Evolutionary conservation across 345 rosid genomes (phyloP), one percentile per base, ranked within the genome.

Genomic region (Cochlearia excelsa): DNA sequence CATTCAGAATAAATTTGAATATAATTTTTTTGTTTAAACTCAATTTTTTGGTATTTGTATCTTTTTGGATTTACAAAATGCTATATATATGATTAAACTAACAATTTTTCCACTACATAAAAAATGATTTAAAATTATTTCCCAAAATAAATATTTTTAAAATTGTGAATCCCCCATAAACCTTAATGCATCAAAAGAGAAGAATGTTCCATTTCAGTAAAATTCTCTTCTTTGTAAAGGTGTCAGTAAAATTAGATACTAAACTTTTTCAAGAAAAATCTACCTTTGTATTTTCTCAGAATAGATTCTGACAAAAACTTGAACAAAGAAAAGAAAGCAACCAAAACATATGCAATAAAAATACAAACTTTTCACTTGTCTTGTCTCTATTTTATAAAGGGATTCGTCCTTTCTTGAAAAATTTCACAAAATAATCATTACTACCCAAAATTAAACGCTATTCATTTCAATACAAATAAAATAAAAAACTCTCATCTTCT

Each of bases 401-500:
- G 23, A 49, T 41, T 49, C 44, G 73, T 56, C 74, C 57, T 40
- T 64, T 69, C 29, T 54, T 69, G 68, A 61, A 54, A 54, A 60
- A 34, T 3, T 34, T 34, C 6, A 3, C 62, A 59, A 51, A 10
- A 59, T 63, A 57, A 48, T 2, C 9, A 49, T 56, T 57, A 42
- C 59, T 63, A 54, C 74, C 49, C 54, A 63, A 59, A 70, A 49
- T 52, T 63, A 29, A 63, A 63, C 74, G 68, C 68, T 62, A 69
- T 43, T 63, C 68, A 61, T 57, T 69, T 56, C 63, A 54, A 61
- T 61, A 67, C 68, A 60, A 52, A 33, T 29, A 3, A 33, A 33
- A 33, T 33, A 45, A 3, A 48, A 27, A 54, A n/a, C 30, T 63
- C 68, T 69, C 74, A 33, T 49, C 63, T 69, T 42, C 46, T 23